Evolutionary conservation across 306 rosid genomes (phyloP).

Genomic region (Gleditsia sinensis): DNA sequence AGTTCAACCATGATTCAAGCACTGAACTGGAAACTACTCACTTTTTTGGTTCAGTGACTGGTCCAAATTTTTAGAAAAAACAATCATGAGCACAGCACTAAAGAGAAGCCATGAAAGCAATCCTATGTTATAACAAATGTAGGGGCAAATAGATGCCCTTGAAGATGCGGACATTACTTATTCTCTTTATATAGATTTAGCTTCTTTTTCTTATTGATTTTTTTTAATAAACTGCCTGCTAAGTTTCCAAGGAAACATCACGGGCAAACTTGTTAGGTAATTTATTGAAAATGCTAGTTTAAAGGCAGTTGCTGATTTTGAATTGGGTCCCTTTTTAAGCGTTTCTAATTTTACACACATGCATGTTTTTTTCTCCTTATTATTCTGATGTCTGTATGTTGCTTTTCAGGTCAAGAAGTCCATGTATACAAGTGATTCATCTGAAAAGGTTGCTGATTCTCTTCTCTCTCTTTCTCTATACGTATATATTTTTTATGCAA

Average conservation of each 20-base stretch:
- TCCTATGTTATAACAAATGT: background rate
- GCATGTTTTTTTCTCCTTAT: slow-evolving; percentile 3
- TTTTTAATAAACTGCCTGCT: background rate
- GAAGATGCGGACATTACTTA: background rate
- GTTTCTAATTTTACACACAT: slow-evolving; percentile 28
- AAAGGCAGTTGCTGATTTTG: slow-evolving; percentile 16
- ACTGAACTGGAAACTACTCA: background rate
- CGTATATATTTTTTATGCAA: slow-evolving; percentile 25
- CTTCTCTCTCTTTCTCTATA: background rate
- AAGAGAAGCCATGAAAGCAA: background rate
- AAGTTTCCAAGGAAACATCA: background rate
- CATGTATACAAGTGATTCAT: slow-evolving; percentile 36
- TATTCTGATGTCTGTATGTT: slow-evolving; percentile 27
- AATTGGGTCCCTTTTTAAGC: background rate
- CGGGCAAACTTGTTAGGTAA: slow-evolving; percentile 2
- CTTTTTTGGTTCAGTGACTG: background rate
- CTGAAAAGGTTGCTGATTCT: slow-evolving; percentile 56
- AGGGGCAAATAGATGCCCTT: background rate
- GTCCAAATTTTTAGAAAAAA: background rate
- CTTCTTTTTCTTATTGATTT: background rate
- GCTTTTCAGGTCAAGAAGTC: slow-evolving; percentile 58
- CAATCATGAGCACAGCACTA: background rate
- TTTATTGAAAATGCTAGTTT: slow-evolving; percentile 7
- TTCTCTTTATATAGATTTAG: background rate
- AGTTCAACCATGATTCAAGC: no score